A percentile compares a stretch with the other conserved stretches of the same genome.
phyloP scores from a whole-genome alignment of 192 early-diverging fungal species.

The Globomyces pollinis-pini region DNA sequence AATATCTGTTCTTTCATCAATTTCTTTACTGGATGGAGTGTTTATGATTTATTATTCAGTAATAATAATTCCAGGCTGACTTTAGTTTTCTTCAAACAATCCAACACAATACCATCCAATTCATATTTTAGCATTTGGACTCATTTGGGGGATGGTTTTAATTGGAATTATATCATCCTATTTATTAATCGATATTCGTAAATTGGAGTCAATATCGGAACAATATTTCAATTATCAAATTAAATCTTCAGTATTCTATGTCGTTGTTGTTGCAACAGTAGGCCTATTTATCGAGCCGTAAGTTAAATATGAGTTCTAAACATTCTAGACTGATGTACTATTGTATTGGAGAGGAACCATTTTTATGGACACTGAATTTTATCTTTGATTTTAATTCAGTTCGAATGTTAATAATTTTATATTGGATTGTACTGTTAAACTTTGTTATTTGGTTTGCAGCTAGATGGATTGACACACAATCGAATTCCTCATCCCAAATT shows the following conservation, averaged over 20 bases:
- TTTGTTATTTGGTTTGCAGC: neutral
- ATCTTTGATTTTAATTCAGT: neutral
- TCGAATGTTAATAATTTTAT: neutral
- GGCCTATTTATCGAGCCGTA: neutral
- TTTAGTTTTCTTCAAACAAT: neutral
- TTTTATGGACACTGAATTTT: conserved; percentile 7
- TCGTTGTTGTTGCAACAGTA: neutral
- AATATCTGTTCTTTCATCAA: neutral
- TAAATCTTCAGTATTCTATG: neutral
- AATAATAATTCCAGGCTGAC: neutral
- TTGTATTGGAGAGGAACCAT: neutral
- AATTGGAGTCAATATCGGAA: neutral
- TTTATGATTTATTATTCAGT: neutral
- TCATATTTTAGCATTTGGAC: neutral
- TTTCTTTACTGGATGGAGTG: neutral
- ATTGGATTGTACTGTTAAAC: neutral
- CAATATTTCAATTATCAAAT: neutral
- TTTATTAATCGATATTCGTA: neutral
- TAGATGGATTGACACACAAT: neutral
- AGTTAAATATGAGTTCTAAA: too few species aligned
- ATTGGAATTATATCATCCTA: neutral
- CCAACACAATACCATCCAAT: neutral
- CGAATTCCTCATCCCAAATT: neutral
- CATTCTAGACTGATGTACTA: too few species aligned
- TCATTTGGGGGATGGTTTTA: conserved; percentile 6